Evolutionary conservation across 2,329 filamentous ascomycete species (phyloP).

Genomic region (Trichoderma sp.): DNA sequence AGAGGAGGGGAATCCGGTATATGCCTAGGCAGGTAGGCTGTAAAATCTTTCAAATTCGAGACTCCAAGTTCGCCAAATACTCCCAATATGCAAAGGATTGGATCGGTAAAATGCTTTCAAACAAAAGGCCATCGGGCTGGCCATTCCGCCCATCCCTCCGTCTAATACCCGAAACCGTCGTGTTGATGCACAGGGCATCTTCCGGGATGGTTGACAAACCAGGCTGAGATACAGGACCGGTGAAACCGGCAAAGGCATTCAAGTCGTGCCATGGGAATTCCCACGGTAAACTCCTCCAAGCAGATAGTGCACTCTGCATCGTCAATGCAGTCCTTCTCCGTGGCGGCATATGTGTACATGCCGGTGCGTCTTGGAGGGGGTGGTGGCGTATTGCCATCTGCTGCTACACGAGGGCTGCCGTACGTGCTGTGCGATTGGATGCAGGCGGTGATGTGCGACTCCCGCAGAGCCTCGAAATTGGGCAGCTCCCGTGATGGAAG

Average conservation of each 20-base stretch:
- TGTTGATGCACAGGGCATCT: slow-evolving; percentile 68
- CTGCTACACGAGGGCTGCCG: slow-evolving; percentile 40
- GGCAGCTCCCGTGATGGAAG: slow-evolving; percentile 60
- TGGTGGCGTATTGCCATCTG: slow-evolving; percentile 33
- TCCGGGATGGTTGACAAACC: slow-evolving; percentile 65
- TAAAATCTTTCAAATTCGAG: slow-evolving; percentile 17
- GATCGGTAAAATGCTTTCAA: slow-evolving; percentile 6
- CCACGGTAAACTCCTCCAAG: slow-evolving; percentile 65
- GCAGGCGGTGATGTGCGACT: slow-evolving; percentile 61
- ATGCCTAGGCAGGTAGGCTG: slow-evolving; percentile 7
- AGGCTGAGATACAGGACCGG: slow-evolving; percentile 60
- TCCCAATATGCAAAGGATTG: slow-evolving; percentile 28
- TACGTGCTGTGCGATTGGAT: slow-evolving; percentile 59
- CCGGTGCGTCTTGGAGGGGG: slow-evolving; percentile 54
- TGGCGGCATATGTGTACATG: slow-evolving; percentile 66
- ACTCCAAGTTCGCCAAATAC: slow-evolving; percentile 12
- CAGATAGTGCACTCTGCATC: slow-evolving; percentile 70
- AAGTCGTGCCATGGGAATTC: slow-evolving; percentile 64
- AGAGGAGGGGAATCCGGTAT: slow-evolving; percentile 16
- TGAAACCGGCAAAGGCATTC: slow-evolving; percentile 70
- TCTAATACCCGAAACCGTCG: slow-evolving; percentile 54
- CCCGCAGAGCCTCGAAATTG: slow-evolving; percentile 58
- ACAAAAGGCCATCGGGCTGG: background rate
- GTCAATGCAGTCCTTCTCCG: slow-evolving; percentile 69
- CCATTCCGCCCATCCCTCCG: background rate